Conservation (phyloP, 306 rosid genomes). For the Spatholobus suberectus region DNA sequence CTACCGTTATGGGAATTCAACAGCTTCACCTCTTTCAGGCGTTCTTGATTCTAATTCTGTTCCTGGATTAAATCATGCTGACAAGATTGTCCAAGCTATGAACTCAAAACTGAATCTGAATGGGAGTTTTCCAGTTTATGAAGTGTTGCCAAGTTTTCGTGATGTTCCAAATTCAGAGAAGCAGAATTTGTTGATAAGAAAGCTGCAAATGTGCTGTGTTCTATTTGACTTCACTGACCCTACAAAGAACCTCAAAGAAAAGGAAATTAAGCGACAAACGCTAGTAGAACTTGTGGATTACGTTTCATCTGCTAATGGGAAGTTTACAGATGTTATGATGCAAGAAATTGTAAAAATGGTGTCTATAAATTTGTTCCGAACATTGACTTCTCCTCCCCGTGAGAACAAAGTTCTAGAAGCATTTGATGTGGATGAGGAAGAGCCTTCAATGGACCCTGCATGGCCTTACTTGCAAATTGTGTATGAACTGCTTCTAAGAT, state of each 20-base stretch:
- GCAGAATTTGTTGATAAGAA: constrained; percentile 75
- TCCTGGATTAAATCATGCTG: constrained; percentile 64
- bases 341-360: constrained; percentile 85
- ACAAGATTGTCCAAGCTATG: constrained; percentile 60
- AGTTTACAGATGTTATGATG: constrained; percentile 79
- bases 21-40: constrained; percentile 55
- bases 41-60: constrained; percentile 53
- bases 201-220: constrained; percentile 87
- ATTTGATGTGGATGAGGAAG: constrained; percentile 91
- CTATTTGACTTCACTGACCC: constrained; percentile 87
- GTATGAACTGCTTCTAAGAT: constrained; percentile 85
- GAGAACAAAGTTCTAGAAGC: constrained; percentile 84
- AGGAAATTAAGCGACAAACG: constrained; percentile 90
- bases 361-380: constrained; percentile 80
- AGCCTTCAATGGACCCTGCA: constrained; percentile 97
- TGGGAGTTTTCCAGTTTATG: constrained; percentile 64
- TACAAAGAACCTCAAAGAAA: constrained; percentile 75
- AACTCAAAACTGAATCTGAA: constrained; percentile 74
- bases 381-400: constrained; percentile 76
- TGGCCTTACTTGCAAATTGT: constrained; percentile 94
- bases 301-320: constrained; percentile 78
- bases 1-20: constrained; percentile 55
- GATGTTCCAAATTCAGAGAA: constrained; percentile 92
- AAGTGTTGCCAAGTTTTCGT: constrained; percentile 84
- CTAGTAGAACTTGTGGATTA: constrained; percentile 92